Percentiles rank a stretch among this genome's conserved stretches.
These are phyloP conservation scores for Coleophoma crateriformis DNA, from an alignment of 2,329 filamentous ascomycete genomes.

Conservation along the genomic window DNA sequence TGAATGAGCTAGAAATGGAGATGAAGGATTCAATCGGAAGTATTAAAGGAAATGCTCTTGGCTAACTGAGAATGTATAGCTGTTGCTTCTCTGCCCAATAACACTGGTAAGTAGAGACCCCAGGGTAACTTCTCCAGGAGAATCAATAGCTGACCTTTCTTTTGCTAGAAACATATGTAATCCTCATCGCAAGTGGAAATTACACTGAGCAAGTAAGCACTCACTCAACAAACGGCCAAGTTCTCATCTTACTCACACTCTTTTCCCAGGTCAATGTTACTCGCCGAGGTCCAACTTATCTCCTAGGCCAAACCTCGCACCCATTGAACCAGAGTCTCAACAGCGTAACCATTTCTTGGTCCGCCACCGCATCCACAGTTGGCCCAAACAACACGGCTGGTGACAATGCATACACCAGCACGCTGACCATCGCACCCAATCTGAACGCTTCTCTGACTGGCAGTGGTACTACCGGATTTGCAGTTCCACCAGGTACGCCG, in stretches of 20 bases:
- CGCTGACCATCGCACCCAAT: conserved; percentile 57
- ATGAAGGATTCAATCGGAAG: too few relatives aligned
- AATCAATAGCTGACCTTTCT: neutral
- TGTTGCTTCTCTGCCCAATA: conserved; percentile 19
- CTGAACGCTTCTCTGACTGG: conserved; percentile 58
- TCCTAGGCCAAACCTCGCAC: conserved; percentile 45
- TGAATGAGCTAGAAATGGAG: too few relatives aligned
- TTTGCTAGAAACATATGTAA: conserved; percentile 34
- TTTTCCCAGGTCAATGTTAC: conserved; percentile 50
- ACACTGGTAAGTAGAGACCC: conserved; percentile 12
- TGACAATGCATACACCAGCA: conserved; percentile 59
- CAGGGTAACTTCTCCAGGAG: neutral
- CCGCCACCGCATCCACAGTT: conserved; percentile 40
- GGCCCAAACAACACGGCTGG: conserved; percentile 27
- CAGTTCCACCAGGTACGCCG: conserved; percentile 53
- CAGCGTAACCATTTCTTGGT: conserved; percentile 52
- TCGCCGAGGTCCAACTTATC: conserved; percentile 51
- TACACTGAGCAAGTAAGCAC: conserved; percentile 44
- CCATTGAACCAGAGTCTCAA: conserved; percentile 25
- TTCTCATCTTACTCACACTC: conserved; percentile 29
- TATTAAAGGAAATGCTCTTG: too few relatives aligned
- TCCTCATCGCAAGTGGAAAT: conserved; percentile 53
- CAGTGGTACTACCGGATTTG: conserved; percentile 53
- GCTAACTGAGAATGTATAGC: conserved; percentile 9
- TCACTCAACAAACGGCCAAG: conserved; percentile 23